Conservation (phyloP, 805 yeast genomes). For the Teunomyces panamensis region DNA sequence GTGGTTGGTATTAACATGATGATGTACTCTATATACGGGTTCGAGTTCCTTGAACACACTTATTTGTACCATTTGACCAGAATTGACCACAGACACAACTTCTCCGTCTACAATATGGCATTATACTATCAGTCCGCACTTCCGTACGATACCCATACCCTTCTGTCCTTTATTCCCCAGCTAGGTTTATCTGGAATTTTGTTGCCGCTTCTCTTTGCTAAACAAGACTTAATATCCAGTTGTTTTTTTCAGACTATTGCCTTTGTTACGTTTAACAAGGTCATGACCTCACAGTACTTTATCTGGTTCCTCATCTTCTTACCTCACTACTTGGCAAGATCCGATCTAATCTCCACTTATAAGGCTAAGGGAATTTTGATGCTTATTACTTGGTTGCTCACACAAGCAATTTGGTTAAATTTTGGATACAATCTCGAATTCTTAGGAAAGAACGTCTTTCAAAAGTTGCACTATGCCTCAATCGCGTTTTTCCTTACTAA, state of each 20-base stretch:
- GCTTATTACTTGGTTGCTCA: slow-evolving; percentile 57
- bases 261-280: slow-evolving; percentile 47
- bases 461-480: slow-evolving; percentile 55
- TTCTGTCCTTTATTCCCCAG: slow-evolving; percentile 79
- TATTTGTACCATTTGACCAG: slow-evolving; percentile 80
- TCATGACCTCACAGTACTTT: slow-evolving; percentile 92
- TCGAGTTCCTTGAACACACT: slow-evolving; percentile 71
- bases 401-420: slow-evolving; percentile 77
- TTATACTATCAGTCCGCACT: slow-evolving; percentile 59
- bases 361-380: slow-evolving; percentile 39
- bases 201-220: slow-evolving; percentile 50
- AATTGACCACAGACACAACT: slow-evolving; percentile 92
- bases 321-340: slow-evolving; percentile 63
- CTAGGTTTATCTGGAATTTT: slow-evolving; percentile 54
- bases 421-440: slow-evolving; percentile 82
- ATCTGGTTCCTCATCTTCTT: slow-evolving; percentile 88
- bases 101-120: slow-evolving; percentile 78
- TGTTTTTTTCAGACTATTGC: slow-evolving; percentile 43
- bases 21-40: slow-evolving; percentile 73
- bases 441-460: slow-evolving; percentile 63
- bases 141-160: slow-evolving; percentile 5
- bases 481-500: slow-evolving; percentile 59
- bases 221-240: slow-evolving; percentile 27
- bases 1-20: slow-evolving; percentile 46
- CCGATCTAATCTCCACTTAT: slow-evolving; percentile 26